Percentiles rank a stretch among this genome's conserved stretches.
Evolutionary conservation across 495 filamentous ascomycete genomes (phyloP).

Genomic region (Schizothecium vesticola): DNA sequence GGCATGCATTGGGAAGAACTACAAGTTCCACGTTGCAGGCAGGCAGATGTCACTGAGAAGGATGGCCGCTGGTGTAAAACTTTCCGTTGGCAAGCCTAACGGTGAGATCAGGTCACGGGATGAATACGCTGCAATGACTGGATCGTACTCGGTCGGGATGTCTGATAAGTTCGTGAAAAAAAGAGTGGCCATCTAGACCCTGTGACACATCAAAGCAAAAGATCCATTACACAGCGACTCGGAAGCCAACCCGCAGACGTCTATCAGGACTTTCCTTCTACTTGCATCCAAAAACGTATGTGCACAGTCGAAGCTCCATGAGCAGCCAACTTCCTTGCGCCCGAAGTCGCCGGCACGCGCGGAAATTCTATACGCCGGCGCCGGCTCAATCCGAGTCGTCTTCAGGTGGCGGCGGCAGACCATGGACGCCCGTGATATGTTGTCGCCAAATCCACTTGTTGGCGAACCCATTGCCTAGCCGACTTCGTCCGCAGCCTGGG

Average conservation of each 20-base stretch:
- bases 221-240: background rate
- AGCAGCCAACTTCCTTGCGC: too few species aligned
- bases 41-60: too few species aligned
- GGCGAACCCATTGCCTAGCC: slow-evolving; percentile 1
- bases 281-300: background rate
- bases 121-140: background rate
- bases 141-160: background rate
- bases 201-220: background rate
- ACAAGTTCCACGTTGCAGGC: too few species aligned
- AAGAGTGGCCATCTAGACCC: background rate
- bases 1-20: background rate
- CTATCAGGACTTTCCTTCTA: too few species aligned
- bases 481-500: background rate
- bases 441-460: slow-evolving; percentile 1
- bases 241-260: background rate
- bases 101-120: background rate
- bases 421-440: slow-evolving; percentile 5
- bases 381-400: background rate
- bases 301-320: background rate
- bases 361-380: too few species aligned
- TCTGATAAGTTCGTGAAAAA: background rate
- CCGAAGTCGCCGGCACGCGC: too few species aligned
- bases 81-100: background rate
- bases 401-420: background rate
- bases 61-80: too few species aligned